Base-by-base conservation (phyloP, 1,139 yeast genomes). In the Suhomyces guaymorum region DNA sequence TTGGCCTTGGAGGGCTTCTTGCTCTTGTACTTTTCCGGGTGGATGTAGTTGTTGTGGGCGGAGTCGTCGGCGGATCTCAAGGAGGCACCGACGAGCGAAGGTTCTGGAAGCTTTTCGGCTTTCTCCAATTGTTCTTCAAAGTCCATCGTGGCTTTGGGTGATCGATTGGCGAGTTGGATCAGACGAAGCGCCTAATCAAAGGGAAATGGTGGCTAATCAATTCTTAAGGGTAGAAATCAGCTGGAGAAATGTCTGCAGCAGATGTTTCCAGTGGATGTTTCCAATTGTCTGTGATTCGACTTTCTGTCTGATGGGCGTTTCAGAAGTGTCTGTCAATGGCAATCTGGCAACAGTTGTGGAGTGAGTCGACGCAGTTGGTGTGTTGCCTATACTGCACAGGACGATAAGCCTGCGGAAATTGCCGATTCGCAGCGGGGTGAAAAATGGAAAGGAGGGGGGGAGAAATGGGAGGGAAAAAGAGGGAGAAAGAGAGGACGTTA, bases 111-210 rank as follows among this genome's bases (percentile, higher is more conserved):
- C 47, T 61, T 65, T 49, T 75, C 78, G 11, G 75, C 78, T 45
- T 67, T 68, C 54, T 74, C 97, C 46, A 74, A 63, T 53, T 75
- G 79, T 49, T 69, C 67, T 60, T 75, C 80, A 51, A 73, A 66
- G 54, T 76, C 79, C 81, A 76, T 76, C 28, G 24, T 43, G 32
- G 21, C 17, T 7, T 12, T 16, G 9, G 28, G 16, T 17, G 5
- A 17, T 5, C 19, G 19, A 8, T 17, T 17, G 20, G 26, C 10
- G n/a, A n/a, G n/a, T n/a, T n/a, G n/a, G n/a, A n/a, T n/a, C n/a
- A n/a, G n/a, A n/a, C n/a, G n/a, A n/a, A n/a, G n/a, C n/a, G n/a
- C n/a, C n/a, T n/a, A n/a, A n/a, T n/a, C n/a, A n/a, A n/a, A n/a
- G n/a, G n/a, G n/a, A n/a, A n/a, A n/a, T n/a, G n/a, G n/a, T n/a